Evolutionary conservation across 2,329 filamentous ascomycete genomes (phyloP).

Genomic region (Neofusicoccum parvum): DNA sequence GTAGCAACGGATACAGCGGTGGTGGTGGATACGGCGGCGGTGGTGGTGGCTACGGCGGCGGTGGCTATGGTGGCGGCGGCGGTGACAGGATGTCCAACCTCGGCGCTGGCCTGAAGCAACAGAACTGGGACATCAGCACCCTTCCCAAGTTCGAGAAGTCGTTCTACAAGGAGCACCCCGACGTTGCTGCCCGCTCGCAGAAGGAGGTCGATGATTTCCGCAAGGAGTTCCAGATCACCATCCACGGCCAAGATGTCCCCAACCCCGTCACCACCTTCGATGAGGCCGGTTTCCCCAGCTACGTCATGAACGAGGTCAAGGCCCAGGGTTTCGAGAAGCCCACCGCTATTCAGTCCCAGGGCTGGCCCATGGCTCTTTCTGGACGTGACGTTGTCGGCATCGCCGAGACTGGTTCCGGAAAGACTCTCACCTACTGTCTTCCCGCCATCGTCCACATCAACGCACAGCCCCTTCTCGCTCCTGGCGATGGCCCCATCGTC

Average conservation of each 20-base stretch:
- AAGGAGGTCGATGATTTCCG: slow-evolving; percentile 89
- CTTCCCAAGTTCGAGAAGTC: slow-evolving; percentile 98
- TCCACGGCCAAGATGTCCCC: slow-evolving; percentile 79
- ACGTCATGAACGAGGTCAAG: slow-evolving; percentile 99
- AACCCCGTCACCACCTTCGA: slow-evolving; percentile 97
- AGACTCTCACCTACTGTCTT: slow-evolving; percentile 97
- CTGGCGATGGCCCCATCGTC: slow-evolving; percentile 94
- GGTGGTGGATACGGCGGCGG: slow-evolving; percentile 30
- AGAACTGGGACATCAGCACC: slow-evolving; percentile 78
- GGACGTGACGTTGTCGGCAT: slow-evolving; percentile 99
- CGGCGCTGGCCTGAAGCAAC: slow-evolving; percentile 82
- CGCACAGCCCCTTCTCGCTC: slow-evolving; percentile 92
- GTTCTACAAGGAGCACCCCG: slow-evolving; percentile 95
- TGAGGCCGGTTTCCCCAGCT: slow-evolving; percentile 93
- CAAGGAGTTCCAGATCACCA: slow-evolving; percentile 78
- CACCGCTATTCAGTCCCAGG: slow-evolving; percentile 96
- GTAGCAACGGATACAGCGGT: slow-evolving; percentile 31
- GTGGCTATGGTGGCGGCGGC: slow-evolving; percentile 44
- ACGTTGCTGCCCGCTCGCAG: slow-evolving; percentile 71
- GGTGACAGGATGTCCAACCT: slow-evolving; percentile 95
- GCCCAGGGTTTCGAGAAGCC: slow-evolving; percentile 92
- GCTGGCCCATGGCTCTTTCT: slow-evolving; percentile 98
- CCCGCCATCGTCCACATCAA: slow-evolving; percentile 99
- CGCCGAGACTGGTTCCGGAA: slow-evolving; percentile 98
- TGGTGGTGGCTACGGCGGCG: slow-evolving; percentile 31